Percentiles rank a stretch among this genome's conserved stretches.
Conservation (phyloP, 2,329 filamentous ascomycete genomes). For the Apiospora marii region DNA sequence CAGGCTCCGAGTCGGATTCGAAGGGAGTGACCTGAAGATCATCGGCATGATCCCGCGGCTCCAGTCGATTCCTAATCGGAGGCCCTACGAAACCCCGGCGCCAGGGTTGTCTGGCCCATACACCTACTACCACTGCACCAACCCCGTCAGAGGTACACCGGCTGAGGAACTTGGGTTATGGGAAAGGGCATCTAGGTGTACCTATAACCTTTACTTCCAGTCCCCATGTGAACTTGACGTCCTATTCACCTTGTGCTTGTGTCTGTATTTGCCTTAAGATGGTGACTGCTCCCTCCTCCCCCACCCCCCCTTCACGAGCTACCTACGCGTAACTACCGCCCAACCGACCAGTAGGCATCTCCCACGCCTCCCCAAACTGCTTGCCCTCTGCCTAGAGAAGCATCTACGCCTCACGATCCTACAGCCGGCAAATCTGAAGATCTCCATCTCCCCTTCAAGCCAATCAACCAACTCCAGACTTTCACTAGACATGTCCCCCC, state of each 20-base stretch:
- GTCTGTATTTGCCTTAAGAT: neutral
- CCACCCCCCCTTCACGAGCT: neutral
- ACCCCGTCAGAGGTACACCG: neutral
- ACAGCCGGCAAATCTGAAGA: neutral
- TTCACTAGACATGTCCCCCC: neutral
- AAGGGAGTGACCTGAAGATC: constrained; percentile 1
- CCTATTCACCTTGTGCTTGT: no score
- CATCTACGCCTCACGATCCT: neutral
- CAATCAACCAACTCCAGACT: neutral
- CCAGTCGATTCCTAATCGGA: neutral
- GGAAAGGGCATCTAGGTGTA: neutral
- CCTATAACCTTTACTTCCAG: neutral
- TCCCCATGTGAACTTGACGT: neutral
- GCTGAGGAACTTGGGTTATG: constrained; percentile 14
- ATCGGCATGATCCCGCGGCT: constrained; percentile 9
- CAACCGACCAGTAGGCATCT: neutral
- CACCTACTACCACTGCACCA: constrained; percentile 7
- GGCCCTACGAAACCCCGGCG: neutral
- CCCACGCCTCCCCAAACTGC: neutral
- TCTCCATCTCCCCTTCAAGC: neutral
- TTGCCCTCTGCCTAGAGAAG: neutral
- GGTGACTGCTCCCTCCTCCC: neutral
- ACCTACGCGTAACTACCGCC: neutral
- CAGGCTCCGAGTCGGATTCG: neutral
- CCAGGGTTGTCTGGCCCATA: neutral